Evolutionary conservation across 352 stramenopile genomes (phyloP).

Genomic region (Globisporangium emineosum): DNA sequence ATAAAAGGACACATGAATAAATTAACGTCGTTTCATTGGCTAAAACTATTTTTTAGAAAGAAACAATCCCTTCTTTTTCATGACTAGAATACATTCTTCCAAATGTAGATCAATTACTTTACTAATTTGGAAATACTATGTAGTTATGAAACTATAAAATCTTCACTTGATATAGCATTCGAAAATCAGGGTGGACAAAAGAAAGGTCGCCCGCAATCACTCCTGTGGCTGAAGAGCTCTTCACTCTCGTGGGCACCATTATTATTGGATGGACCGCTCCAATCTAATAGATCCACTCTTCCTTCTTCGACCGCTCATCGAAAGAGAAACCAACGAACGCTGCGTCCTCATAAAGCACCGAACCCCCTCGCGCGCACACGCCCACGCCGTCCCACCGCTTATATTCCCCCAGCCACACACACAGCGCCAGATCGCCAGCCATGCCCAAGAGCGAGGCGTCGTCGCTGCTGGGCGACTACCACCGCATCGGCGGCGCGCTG

Average conservation of each 20-base stretch:
- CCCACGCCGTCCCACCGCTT: too few species aligned
- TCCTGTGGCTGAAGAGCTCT: neutral
- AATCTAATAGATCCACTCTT: neutral
- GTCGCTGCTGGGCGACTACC: conserved; percentile 18
- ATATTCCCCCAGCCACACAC: too few species aligned
- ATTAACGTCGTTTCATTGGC: neutral
- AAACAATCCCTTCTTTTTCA: neutral
- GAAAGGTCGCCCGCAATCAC: conserved; percentile 1
- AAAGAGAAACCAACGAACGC: neutral
- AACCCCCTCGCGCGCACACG: neutral
- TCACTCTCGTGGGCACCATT: neutral
- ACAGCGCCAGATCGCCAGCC: neutral
- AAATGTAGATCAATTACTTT: too few species aligned
- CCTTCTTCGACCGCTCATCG: neutral
- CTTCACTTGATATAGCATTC: neutral
- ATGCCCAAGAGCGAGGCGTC: conserved; percentile 12
- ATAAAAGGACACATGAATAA: neutral
- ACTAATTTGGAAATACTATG: neutral
- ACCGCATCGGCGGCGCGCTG: conserved; percentile 13
- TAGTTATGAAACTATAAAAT: neutral
- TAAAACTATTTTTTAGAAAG: neutral
- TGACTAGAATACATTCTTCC: neutral
- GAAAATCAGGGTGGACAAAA: conserved; percentile 2
- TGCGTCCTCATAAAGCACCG: neutral
- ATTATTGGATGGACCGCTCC: neutral